Evolutionary conservation across 805 yeast species (phyloP).

Genomic region (Ogataea methanolica): DNA sequence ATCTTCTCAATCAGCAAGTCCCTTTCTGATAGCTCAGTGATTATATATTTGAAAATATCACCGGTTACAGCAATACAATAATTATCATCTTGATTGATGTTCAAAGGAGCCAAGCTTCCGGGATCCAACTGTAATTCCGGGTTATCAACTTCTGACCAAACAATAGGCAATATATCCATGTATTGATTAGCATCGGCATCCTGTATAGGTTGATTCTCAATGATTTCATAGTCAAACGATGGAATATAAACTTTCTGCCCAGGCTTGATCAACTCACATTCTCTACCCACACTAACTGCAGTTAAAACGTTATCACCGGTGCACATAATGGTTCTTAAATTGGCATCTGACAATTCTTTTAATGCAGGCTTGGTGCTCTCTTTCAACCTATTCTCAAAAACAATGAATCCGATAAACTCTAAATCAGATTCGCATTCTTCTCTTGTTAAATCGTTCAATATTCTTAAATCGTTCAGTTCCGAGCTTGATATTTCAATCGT

Average conservation of each 20-base stretch:
- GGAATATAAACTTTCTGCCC: constrained; percentile 59
- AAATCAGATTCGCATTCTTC: constrained; percentile 65
- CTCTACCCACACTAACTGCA: constrained; percentile 88
- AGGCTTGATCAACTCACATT: constrained; percentile 60
- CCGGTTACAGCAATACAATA: constrained; percentile 88
- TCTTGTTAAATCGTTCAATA: constrained; percentile 49
- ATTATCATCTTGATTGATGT: constrained; percentile 28
- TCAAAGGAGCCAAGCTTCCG: constrained; percentile 50
- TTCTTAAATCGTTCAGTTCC: constrained; percentile 37
- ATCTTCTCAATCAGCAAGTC: constrained; percentile 44
- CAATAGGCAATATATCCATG: constrained; percentile 25
- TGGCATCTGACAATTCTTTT: constrained; percentile 55
- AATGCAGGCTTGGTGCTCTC: constrained; percentile 60
- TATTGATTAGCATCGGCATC: constrained; percentile 12
- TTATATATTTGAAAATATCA: constrained; percentile 76
- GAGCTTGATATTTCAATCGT: constrained; percentile 23
- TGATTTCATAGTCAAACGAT: constrained; percentile 35
- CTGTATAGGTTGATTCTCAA: constrained; percentile 4
- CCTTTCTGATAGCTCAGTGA: constrained; percentile 47
- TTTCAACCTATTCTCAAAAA: constrained; percentile 90
- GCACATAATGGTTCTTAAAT: constrained; percentile 86
- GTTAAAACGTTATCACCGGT: constrained; percentile 96
- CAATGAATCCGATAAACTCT: constrained; percentile 78
- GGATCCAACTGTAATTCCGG: constrained; percentile 56
- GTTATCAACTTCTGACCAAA: constrained; percentile 69